Conservation (phyloP, 768 basidiomycete genomes). For the Ephemerocybe angulata region DNA sequence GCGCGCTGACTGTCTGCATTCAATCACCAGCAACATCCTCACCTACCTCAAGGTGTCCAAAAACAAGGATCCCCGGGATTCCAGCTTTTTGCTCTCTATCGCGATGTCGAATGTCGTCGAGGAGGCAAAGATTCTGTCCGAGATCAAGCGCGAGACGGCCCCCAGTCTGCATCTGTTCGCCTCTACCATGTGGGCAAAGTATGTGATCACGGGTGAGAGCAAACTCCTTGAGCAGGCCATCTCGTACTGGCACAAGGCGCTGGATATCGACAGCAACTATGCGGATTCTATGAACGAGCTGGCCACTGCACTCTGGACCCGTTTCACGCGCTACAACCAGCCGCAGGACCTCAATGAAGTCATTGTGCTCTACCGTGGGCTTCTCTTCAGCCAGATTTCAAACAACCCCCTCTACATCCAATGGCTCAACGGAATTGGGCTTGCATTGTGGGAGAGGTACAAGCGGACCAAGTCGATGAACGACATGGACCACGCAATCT, state of each 20-base stretch:
- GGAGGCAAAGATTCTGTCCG: background rate
- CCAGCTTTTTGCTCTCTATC: conserved; percentile 1
- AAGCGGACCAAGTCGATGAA: background rate
- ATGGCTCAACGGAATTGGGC: conserved; percentile 6
- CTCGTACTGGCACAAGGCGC: conserved; percentile 1
- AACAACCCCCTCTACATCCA: conserved; percentile 5
- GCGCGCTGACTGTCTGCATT: conserved; percentile 2
- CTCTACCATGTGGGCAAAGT: conserved; percentile 8
- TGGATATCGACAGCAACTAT: background rate
- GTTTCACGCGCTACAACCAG: conserved; percentile 3
- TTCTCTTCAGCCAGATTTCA: background rate
- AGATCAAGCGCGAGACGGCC: background rate
- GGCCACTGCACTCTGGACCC: conserved; percentile 5
- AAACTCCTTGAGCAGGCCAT: conserved; percentile 8
- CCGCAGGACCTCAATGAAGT: conserved; percentile 8
- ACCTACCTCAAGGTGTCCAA: background rate
- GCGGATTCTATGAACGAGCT: conserved; percentile 7
- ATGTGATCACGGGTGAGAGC: background rate
- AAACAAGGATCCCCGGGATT: background rate
- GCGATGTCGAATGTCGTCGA: conserved; percentile 5
- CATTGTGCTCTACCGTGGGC: conserved; percentile 2
- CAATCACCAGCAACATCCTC: conserved; percentile 9
- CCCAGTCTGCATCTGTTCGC: conserved; percentile 2
- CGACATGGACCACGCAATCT: conserved; percentile 10
- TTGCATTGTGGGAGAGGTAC: conserved; percentile 8